Conservation (phyloP, 371 early-diverging fungal genomes). For the Apophysomyces ossiformis region DNA sequence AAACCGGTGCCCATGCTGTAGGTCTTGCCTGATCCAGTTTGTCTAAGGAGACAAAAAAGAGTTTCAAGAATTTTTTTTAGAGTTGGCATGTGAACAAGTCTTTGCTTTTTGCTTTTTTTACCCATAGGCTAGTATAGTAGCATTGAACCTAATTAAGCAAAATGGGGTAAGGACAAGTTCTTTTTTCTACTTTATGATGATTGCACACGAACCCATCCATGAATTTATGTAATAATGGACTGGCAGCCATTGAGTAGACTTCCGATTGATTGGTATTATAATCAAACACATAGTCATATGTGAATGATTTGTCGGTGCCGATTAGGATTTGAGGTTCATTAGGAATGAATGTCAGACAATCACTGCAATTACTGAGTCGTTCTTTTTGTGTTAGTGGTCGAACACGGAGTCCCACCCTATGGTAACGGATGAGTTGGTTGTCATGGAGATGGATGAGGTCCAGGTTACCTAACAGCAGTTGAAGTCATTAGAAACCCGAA, state of each 20-base stretch:
- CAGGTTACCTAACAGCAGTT: conserved; percentile 19
- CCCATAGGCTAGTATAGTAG: conserved; percentile 94
- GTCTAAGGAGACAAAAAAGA: conserved; percentile 26
- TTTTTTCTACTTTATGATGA: conserved; percentile 8
- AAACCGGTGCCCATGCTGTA: conserved; percentile 56
- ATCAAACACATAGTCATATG: conserved; percentile 86
- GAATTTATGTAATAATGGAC: conserved; percentile 80
- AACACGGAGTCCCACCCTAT: conserved; percentile 80
- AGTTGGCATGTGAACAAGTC: conserved; percentile 13
- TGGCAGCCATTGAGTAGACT: conserved; percentile 71
- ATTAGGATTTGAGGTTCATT: conserved; percentile 66
- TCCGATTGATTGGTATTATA: conserved; percentile 65
- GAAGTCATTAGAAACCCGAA: conserved; percentile 18
- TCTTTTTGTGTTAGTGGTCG: conserved; percentile 81
- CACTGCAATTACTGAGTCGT: conserved; percentile 62
- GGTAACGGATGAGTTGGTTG: conserved; percentile 5
- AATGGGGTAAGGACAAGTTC: conserved; percentile 2
- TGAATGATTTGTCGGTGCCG: conserved; percentile 73
- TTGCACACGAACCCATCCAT: conserved; percentile 76
- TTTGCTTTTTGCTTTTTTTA: conserved; percentile 50
- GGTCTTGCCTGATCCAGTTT: conserved; percentile 65
- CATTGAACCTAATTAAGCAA: conserved; percentile 67
- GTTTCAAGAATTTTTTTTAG: conserved; percentile 66
- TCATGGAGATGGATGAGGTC: not conserved
- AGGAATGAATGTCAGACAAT: conserved; percentile 69